These are phyloP conservation scores for Botrytis hyacinthi DNA, from an alignment of 2,329 filamentous ascomycete genomes.

Conservation along the genomic window DNA sequence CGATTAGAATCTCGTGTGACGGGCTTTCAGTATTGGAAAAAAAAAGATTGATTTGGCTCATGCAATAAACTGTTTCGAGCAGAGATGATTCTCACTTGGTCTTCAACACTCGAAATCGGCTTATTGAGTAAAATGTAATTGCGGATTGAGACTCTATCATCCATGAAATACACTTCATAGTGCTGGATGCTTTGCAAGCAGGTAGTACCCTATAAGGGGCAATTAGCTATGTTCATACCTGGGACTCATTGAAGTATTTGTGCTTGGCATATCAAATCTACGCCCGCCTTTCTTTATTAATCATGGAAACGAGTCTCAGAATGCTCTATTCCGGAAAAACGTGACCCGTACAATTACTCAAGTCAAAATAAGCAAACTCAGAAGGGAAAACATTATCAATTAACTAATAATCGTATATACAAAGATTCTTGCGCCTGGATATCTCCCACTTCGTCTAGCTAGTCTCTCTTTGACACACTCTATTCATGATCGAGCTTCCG, in stretches of 20 bases:
- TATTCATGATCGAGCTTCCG: not conserved
- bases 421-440: not conserved
- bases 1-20: rapidly evolving
- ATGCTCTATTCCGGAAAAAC: not conserved
- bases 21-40: not conserved
- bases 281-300: not conserved
- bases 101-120: not conserved
- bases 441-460: not conserved
- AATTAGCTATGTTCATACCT: not conserved
- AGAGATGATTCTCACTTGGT: not conserved
- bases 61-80: not conserved
- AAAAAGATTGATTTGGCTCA: not conserved
- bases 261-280: not conserved
- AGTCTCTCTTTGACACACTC: not conserved
- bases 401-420: not conserved
- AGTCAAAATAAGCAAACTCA: not conserved
- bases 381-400: not conserved
- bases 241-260: not conserved
- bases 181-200: not conserved
- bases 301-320: not conserved
- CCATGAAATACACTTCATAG: not conserved
- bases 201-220: not conserved
- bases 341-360: not conserved
- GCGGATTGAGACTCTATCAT: not conserved
- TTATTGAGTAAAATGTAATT: not conserved